Conservation (phyloP, 2,329 filamentous ascomycete species). For the Fusarium lateritium region DNA sequence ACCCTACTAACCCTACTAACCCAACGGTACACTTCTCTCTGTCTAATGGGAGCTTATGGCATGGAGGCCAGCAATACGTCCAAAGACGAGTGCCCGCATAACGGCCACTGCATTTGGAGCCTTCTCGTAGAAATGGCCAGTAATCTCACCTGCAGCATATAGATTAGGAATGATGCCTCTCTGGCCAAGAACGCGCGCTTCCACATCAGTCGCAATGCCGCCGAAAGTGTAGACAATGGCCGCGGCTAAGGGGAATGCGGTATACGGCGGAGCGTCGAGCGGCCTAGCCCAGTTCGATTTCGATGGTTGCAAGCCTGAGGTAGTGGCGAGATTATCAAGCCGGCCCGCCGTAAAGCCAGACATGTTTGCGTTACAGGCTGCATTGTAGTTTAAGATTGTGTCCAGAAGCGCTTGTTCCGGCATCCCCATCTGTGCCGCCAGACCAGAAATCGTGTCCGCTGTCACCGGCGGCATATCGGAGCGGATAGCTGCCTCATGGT, state of each 20-base stretch:
- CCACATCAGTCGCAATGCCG: slow-evolving; percentile 19
- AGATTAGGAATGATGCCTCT: slow-evolving; percentile 24
- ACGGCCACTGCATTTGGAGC: slow-evolving; percentile 23
- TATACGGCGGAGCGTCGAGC: slow-evolving; percentile 18
- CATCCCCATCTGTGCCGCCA: slow-evolving; percentile 16
- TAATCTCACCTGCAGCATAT: slow-evolving; percentile 22
- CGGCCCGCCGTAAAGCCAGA: slow-evolving; percentile 14
- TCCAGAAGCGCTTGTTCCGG: slow-evolving; percentile 17
- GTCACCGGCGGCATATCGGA: slow-evolving; percentile 15
- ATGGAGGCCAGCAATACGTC: slow-evolving; percentile 18
- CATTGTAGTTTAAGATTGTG: slow-evolving; percentile 15
- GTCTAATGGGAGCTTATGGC: slow-evolving; percentile 17
- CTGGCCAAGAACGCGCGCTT: slow-evolving; percentile 17
- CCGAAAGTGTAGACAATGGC: slow-evolving; percentile 20
- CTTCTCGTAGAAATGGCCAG: slow-evolving; percentile 21
- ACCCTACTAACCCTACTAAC: slow-evolving; percentile 13
- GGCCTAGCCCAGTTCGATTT: slow-evolving; percentile 21
- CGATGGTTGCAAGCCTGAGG: slow-evolving; percentile 18
- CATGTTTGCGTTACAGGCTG: slow-evolving; percentile 16
- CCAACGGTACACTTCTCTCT: slow-evolving; percentile 15
- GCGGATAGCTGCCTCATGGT: slow-evolving; percentile 20
- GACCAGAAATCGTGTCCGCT: slow-evolving; percentile 16
- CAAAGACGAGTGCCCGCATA: slow-evolving; percentile 19
- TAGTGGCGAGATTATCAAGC: slow-evolving; percentile 17
- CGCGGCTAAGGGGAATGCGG: slow-evolving; percentile 17